Conservation (phyloP, 768 basidiomycete species). For the Pleurotus djamor region DNA sequence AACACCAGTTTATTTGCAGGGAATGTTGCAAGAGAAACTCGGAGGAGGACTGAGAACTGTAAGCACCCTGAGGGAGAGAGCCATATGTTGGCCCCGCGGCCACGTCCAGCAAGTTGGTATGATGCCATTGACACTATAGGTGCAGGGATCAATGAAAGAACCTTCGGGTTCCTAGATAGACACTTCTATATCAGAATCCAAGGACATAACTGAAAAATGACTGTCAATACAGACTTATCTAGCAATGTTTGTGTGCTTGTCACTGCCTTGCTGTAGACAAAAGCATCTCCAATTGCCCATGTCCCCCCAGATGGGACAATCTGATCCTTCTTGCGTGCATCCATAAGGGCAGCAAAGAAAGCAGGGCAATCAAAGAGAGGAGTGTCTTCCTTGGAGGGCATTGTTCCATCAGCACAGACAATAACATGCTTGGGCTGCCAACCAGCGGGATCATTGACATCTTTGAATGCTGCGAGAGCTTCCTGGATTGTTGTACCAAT, state of each 20-base stretch:
- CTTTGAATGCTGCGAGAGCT: slow-evolving; percentile 10
- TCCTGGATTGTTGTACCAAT: slow-evolving; percentile 25
- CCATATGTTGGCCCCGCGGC: slow-evolving; percentile 89
- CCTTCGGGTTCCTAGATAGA: slow-evolving; percentile 63
- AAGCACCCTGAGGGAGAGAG: slow-evolving; percentile 92
- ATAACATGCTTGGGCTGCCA: slow-evolving; percentile 56
- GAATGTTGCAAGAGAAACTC: slow-evolving; percentile 48
- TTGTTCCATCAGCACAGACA: slow-evolving; percentile 40
- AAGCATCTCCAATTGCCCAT: slow-evolving; percentile 71
- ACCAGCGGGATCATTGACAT: slow-evolving; percentile 25
- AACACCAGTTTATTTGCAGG: slow-evolving; percentile 79
- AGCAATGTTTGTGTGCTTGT: slow-evolving; percentile 95
- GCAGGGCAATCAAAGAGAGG: slow-evolving; percentile 69
- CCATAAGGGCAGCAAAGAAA: slow-evolving; percentile 57
- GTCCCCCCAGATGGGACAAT: slow-evolving; percentile 16
- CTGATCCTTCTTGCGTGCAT: slow-evolving; percentile 24
- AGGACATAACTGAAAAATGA: neutral
- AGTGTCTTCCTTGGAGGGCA: slow-evolving; percentile 51
- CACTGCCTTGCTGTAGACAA: slow-evolving; percentile 87
- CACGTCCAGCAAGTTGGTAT: slow-evolving; percentile 84
- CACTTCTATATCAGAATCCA: neutral
- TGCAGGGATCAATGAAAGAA: slow-evolving; percentile 67
- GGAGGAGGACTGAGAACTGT: slow-evolving; percentile 75
- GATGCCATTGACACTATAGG: slow-evolving; percentile 85
- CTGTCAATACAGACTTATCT: slow-evolving; percentile 66